These are phyloP conservation scores for Phytophthora citrophthora DNA, from an alignment of 352 stramenopile species.

Conservation along the genomic window DNA sequence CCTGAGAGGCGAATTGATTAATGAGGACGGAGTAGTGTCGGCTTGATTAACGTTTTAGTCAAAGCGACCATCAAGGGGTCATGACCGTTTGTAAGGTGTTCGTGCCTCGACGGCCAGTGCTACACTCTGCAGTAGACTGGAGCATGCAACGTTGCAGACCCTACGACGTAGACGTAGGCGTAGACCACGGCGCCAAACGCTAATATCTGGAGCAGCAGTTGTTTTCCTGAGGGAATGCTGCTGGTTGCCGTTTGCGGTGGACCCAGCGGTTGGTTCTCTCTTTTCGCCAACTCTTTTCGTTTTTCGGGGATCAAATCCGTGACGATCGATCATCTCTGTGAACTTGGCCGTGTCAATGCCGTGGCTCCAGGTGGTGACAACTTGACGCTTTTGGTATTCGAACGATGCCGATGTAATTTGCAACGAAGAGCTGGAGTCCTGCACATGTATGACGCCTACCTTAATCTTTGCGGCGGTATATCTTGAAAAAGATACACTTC, in stretches of 20 bases:
- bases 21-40: neutral
- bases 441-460: too few relatives aligned
- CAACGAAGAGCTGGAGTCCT: too few relatives aligned
- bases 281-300: neutral
- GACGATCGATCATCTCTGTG: neutral
- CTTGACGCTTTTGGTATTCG: too few relatives aligned
- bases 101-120: neutral
- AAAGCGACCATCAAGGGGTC: slow-evolving; percentile 8
- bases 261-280: too few relatives aligned
- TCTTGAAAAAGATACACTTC: too few relatives aligned
- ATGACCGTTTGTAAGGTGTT: slow-evolving; percentile 5
- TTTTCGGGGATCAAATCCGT: neutral
- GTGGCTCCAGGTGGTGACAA: neutral
- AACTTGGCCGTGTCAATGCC: neutral
- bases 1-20: neutral
- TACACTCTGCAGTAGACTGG: neutral
- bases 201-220: neutral
- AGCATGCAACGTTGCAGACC: neutral
- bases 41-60: neutral
- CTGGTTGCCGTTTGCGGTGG: neutral
- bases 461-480: too few relatives aligned
- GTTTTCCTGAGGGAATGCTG: neutral
- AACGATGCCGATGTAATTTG: too few relatives aligned
- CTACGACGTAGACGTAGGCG: too few relatives aligned
- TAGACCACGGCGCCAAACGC: neutral